These are phyloP conservation scores for Bryopsis sp. DNA, from an alignment of 139 green algal species.

Conservation along the genomic window DNA sequence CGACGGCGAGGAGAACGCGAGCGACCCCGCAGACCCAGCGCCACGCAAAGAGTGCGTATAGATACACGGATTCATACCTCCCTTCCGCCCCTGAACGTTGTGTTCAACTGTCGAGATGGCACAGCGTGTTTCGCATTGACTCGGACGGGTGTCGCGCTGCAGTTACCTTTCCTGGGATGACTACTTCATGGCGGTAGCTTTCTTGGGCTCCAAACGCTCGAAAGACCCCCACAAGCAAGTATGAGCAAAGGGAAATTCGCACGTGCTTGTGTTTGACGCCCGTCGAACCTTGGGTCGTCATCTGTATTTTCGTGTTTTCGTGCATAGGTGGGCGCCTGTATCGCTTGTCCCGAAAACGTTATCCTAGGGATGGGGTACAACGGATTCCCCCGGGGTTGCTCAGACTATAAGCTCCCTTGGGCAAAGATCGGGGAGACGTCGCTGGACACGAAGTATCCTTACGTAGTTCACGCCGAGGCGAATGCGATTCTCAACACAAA, in stretches of 20 bases:
- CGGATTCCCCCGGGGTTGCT: conserved; percentile 91
- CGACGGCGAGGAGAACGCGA: too few species aligned
- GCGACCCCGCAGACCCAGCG: too few species aligned
- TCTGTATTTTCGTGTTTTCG: background rate
- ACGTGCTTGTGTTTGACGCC: background rate
- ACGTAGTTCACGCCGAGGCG: conserved; percentile 87
- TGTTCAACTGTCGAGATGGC: too few species aligned
- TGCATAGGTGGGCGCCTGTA: conserved; percentile 72
- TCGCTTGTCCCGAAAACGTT: conserved; percentile 76
- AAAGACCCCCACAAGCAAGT: conserved; percentile 99
- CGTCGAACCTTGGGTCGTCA: background rate
- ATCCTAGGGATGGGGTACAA: conserved; percentile 99
- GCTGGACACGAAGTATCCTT: conserved; percentile 86
- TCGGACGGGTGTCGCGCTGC: conserved; percentile 18
- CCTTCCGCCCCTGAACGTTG: too few species aligned
- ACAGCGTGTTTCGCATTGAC: too few species aligned
- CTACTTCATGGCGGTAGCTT: conserved; percentile 99
- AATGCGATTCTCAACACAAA: conserved; percentile 98
- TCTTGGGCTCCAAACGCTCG: conserved; percentile 80
- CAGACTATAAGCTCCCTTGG: conserved; percentile 80
- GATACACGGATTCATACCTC: too few species aligned
- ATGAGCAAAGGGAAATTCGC: background rate
- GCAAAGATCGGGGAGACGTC: conserved; percentile 58
- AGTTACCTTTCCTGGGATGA: conserved; percentile 94
- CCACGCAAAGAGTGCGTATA: too few species aligned